A percentile compares a stretch with the other conserved stretches of the same genome.
Conservation (phyloP, 805 yeast species). For the Kuraishia borneana region DNA sequence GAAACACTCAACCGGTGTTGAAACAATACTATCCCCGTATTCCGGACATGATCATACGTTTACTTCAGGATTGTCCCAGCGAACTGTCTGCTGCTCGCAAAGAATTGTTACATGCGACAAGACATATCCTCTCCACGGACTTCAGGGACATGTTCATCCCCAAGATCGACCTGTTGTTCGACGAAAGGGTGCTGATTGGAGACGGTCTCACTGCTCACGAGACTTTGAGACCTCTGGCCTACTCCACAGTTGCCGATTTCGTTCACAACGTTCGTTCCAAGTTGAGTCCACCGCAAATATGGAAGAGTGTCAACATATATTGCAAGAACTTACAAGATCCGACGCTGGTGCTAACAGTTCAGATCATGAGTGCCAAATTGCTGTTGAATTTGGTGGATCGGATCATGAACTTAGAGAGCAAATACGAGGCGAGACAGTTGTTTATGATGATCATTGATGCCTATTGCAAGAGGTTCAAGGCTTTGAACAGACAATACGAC, state of each 20-base stretch:
- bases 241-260: constrained; percentile 91
- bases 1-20: constrained; percentile 59
- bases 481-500: constrained; percentile 62
- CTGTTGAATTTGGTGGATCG: constrained; percentile 81
- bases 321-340: constrained; percentile 74
- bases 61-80: constrained; percentile 91
- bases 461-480: constrained; percentile 69
- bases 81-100: constrained; percentile 86
- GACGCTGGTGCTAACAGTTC: constrained; percentile 77
- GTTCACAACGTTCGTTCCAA: constrained; percentile 86
- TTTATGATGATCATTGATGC: constrained; percentile 82
- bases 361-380: constrained; percentile 92
- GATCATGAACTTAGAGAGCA: constrained; percentile 70
- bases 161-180: constrained; percentile 73
- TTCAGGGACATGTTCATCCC: constrained; percentile 75
- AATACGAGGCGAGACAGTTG: constrained; percentile 73
- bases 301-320: constrained; percentile 78
- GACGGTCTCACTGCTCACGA: constrained; percentile 88
- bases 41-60: constrained; percentile 78
- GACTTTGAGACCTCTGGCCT: constrained; percentile 85
- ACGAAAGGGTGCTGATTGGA: constrained; percentile 82
- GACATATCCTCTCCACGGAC: constrained; percentile 90
- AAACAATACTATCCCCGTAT: constrained; percentile 50
- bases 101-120: constrained; percentile 84
- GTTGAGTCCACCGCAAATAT: constrained; percentile 69